A percentile compares a stretch with the other conserved stretches of the same genome.
These are phyloP conservation scores for Lycium barbarum DNA, from an alignment of 257 asterid species.

Conservation along the genomic window DNA sequence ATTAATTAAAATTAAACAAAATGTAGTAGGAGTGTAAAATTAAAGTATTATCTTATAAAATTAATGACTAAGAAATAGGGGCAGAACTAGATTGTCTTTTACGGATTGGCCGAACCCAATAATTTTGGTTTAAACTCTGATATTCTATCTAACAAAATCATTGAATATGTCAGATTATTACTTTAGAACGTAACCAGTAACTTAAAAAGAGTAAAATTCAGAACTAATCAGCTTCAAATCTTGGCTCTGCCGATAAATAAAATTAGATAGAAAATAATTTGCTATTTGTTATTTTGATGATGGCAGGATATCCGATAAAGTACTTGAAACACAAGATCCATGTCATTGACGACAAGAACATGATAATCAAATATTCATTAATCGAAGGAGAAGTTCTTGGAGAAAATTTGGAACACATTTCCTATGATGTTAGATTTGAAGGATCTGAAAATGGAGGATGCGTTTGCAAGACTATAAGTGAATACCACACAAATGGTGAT, in stretches of 20 bases:
- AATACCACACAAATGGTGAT: constrained; percentile 45
- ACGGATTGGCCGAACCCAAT: too few species aligned
- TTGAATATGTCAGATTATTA: too few species aligned
- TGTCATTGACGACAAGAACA: constrained; percentile 38
- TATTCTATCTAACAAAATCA: too few species aligned
- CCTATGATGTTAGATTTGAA: constrained; percentile 41
- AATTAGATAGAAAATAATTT: not conserved
- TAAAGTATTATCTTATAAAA: too few species aligned
- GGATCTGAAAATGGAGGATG: constrained; percentile 44
- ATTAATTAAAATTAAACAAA: not conserved
- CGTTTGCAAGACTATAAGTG: constrained; percentile 41
- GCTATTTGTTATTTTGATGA: not conserved
- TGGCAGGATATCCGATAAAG: constrained; percentile 41
- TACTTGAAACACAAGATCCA: constrained; percentile 48
- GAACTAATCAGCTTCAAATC: too few species aligned
- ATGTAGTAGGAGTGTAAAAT: too few species aligned
- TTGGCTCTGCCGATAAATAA: too few species aligned
- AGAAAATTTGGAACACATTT: constrained; percentile 43
- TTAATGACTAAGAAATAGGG: too few species aligned
- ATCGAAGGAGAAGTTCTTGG: constrained; percentile 47
- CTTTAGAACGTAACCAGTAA: too few species aligned
- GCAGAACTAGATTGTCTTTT: too few species aligned
- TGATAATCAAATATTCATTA: constrained; percentile 40
- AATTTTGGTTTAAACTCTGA: too few species aligned
- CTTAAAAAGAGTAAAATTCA: too few species aligned